A percentile compares a stretch with the other conserved stretches of the same genome.
Evolutionary conservation across 257 asterid genomes (phyloP).

Genomic region (Solanum microdontum): DNA sequence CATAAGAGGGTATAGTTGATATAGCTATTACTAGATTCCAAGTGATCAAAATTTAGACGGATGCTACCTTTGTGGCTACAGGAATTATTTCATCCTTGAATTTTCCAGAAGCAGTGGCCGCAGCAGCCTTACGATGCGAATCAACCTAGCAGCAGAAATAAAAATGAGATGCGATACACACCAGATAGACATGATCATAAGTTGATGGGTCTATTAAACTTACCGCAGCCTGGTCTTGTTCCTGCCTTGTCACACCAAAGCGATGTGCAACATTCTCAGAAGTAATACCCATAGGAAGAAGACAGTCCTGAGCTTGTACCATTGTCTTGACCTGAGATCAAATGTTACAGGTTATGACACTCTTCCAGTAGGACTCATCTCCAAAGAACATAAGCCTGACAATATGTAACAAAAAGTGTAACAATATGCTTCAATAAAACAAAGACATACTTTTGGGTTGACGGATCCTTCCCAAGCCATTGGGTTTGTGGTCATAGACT

Average conservation of each 20-base stretch:
- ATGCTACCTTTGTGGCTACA: slow-evolving; percentile 62
- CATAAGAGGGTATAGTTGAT: neutral
- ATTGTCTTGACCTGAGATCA: slow-evolving; percentile 53
- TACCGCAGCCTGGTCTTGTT: slow-evolving; percentile 99
- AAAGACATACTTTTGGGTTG: slow-evolving; percentile 63
- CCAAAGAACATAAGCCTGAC: neutral
- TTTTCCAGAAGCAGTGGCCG: slow-evolving; percentile 93
- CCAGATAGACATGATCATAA: neutral
- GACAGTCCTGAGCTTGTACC: slow-evolving; percentile 89
- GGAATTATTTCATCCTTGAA: slow-evolving; percentile 94
- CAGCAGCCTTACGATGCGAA: slow-evolving; percentile 93
- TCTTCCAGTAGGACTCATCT: neutral
- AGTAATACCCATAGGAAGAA: slow-evolving; percentile 96
- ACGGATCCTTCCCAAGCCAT: slow-evolving; percentile 99
- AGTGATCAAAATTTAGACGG: neutral
- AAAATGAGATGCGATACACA: neutral
- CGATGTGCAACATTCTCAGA: slow-evolving; percentile 98
- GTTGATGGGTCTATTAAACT: slow-evolving; percentile 22
- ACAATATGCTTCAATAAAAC: neutral
- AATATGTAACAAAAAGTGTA: neutral
- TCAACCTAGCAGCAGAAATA: slow-evolving; percentile 47
- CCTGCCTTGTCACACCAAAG: slow-evolving; percentile 81
- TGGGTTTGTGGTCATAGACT: slow-evolving; percentile 82
- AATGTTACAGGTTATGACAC: neutral
- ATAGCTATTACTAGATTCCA: neutral